These are phyloP conservation scores for Chalciporus piperatus DNA, from an alignment of 768 basidiomycete genomes.

Conservation along the genomic window DNA sequence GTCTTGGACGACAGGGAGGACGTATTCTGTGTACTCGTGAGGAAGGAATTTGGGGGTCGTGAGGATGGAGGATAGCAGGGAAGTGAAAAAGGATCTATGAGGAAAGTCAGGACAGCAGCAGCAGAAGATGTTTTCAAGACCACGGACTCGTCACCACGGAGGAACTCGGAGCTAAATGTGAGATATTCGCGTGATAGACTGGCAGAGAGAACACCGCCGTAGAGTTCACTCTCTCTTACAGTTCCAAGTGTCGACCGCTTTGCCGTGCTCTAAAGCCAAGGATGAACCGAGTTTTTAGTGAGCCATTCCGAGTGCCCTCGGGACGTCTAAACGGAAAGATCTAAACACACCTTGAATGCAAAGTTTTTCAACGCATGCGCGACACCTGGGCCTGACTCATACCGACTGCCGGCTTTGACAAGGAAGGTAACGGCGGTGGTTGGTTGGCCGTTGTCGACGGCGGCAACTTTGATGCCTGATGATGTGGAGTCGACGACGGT, in stretches of 20 bases:
- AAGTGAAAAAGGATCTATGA: constrained; percentile 81
- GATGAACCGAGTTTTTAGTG: background rate
- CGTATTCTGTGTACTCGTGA: constrained; percentile 75
- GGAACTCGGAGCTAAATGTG: constrained; percentile 90
- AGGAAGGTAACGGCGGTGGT: constrained; percentile 86
- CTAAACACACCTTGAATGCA: constrained; percentile 86
- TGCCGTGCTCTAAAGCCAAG: constrained; percentile 63
- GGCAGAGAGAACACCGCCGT: constrained; percentile 87
- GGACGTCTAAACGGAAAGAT: background rate
- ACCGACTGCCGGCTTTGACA: constrained; percentile 90
- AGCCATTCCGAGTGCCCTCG: background rate
- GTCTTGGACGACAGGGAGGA: constrained; percentile 63
- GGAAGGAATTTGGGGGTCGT: constrained; percentile 79
- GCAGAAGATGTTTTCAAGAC: background rate
- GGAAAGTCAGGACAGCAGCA: background rate
- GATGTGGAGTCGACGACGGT: constrained; percentile 66
- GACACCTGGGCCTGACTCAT: constrained; percentile 83
- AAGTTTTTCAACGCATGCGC: constrained; percentile 97
- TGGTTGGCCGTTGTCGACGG: constrained; percentile 78
- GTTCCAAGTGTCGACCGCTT: constrained; percentile 87
- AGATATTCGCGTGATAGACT: constrained; percentile 87
- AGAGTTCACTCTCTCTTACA: constrained; percentile 88
- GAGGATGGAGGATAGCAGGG: constrained; percentile 81
- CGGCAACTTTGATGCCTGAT: constrained; percentile 81
- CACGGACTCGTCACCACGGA: constrained; percentile 93